Evolutionary conservation across 768 basidiomycete genomes (phyloP), one percentile per base, ranked within the genome.

Genomic region (Lenzites betulinus): DNA sequence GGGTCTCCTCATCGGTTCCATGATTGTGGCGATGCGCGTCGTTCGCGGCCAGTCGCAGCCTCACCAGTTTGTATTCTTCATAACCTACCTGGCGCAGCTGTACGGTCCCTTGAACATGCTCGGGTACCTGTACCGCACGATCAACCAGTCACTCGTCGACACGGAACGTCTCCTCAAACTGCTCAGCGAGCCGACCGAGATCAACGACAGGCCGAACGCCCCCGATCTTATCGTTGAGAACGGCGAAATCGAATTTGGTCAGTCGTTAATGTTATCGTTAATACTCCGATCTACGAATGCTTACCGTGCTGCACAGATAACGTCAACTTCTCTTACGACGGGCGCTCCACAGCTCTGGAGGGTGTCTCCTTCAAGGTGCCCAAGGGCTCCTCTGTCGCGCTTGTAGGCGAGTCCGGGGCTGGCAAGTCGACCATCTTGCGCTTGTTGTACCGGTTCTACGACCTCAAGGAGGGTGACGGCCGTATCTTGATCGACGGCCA

Each of bases 371-470:
- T 98, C 81, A 90, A 84, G 67, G 88, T 98, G 20, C 90, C 91
- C 0, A 92, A 89, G 69, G 90, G 91, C 5, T 85, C 87, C 5
- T 88, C 91, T 15, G 94, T 97, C 20, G 96, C 95, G 0, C 82
- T 98, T 22, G 93, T 98, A 15, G 93, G 90, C 22, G 87, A 90
- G 69, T 86, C 87, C 2, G 92, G 92, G 1, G 79, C 89, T 2
- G 88, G 93, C 13, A 95, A 93, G 73, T 90, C 88, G 11, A 91
- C 93, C 0, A 86, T 93, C 56, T 74, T 93, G 51, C 88, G 93
- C n/a, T 79, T 95, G 28, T 78, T 98, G 16, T 97, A 93, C 74
- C 83, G 95, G 22, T 94, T 98, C 76, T 97, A 98, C 71, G 95
- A 98, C 67, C 79, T 95, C 15, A 80, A 83, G 18, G 83, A 86